Conservation (phyloP, 768 basidiomycete species). For the Tricholoma bakamatsutake region DNA sequence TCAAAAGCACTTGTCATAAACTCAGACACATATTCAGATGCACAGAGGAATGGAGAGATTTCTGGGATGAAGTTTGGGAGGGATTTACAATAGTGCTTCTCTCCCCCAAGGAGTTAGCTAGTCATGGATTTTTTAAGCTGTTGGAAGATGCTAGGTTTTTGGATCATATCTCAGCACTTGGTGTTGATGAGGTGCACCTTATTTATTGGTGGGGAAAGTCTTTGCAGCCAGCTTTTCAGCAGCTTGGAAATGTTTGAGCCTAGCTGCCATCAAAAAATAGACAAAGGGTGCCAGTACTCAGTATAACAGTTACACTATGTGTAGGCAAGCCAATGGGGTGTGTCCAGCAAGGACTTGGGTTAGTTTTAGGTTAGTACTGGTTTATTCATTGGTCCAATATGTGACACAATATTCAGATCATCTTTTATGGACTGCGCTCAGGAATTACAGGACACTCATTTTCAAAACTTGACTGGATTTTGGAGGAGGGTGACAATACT, state of each 20-base stretch:
- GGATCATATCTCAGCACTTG: not conserved
- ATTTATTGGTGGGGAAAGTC: conserved; percentile 1
- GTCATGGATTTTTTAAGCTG: not conserved
- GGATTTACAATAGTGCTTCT: no score
- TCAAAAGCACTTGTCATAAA: no score
- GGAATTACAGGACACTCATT: no score
- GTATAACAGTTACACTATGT: not conserved
- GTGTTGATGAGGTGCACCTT: conserved; percentile 1
- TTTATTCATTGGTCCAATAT: not conserved
- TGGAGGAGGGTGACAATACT: no score
- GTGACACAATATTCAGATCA: not conserved
- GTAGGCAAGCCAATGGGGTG: not conserved
- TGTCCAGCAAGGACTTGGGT: not conserved
- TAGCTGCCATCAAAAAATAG: not conserved
- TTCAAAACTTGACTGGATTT: no score
- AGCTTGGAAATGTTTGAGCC: not conserved
- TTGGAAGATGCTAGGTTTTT: not conserved
- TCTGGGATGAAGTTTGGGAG: no score
- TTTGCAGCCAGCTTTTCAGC: not conserved
- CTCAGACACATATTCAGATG: no score
- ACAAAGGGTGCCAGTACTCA: not conserved
- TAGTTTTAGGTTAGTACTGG: not conserved
- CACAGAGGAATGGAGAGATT: no score
- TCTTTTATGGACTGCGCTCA: not conserved
- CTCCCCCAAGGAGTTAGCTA: no score